Evolutionary conservation across 148 eudicot genomes (phyloP), one percentile per base, ranked within the genome.

Genomic region (Persicaria tinctoria): DNA sequence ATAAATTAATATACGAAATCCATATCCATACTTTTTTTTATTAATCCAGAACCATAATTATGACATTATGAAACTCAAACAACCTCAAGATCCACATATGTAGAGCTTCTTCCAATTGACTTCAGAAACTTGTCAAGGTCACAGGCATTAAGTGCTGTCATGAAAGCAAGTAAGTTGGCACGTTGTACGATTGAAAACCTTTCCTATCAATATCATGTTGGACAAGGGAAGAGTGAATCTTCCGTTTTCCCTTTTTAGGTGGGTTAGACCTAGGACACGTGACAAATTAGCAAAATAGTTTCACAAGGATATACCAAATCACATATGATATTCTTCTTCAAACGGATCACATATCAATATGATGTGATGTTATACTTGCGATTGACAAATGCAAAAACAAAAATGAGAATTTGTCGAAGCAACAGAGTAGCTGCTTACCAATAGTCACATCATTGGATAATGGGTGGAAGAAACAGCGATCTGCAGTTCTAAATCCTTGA

Each of bases 71-170:
- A 9, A 9, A 16, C 57, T 9, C 11, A 53, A 53, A 17, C 60
- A 82, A 94, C 97, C 98, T 94, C 96, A 68, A 94, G 85, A 82
- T 94, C 97, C 74, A 91, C 88, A 76, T 91, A 94, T 46, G 86
- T 77, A 44, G 96, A 87, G 45, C 76, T 79, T 83, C 85, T 91
- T 81, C 89, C 93, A 69, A 91, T 78, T 46, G 91, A 93, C 63
- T 84, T 82, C 62, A 94, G 79, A 81, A 94, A 94, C 86, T 87
- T 88, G 82, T 94, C 96, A 73, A 94, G 86, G 80, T 83, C 88
- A 72, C 13, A 70, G 71, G 85, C 53, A 74, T 76, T 79, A 73
- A 94, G 82, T 78, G 96, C 98, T 94, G 87, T 17, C 51, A 77
- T 18, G 50, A 74, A 46, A 27, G 75, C 46, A 20, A 23, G 20